Percentiles rank a stretch among this genome's conserved stretches.
Conservation (phyloP, 2,329 filamentous ascomycete genomes). For the Sordariomycetes sp. region DNA sequence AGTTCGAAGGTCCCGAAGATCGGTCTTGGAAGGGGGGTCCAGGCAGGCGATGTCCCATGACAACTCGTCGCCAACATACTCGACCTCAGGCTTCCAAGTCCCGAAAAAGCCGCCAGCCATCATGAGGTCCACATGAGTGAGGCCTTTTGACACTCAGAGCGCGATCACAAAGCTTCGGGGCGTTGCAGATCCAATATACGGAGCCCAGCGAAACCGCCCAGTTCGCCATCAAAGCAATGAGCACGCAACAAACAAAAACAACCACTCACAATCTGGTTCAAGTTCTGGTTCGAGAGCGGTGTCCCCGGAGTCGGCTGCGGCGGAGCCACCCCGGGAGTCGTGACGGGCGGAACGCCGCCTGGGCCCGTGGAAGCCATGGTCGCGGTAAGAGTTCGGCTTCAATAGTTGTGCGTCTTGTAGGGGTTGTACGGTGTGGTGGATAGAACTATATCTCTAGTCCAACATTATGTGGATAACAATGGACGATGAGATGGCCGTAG, state of each 20-base stretch:
- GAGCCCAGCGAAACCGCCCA: neutral
- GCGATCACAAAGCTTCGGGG: too few relatives aligned
- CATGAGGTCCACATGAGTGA: too few relatives aligned
- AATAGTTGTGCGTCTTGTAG: neutral
- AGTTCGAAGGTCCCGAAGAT: too few relatives aligned
- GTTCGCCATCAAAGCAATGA: neutral
- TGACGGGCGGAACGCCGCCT: slow-evolving; percentile 16
- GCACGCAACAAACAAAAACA: neutral
- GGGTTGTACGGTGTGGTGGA: neutral
- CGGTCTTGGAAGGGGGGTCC: too few relatives aligned
- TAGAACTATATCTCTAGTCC: neutral
- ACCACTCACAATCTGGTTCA: slow-evolving; percentile 85
- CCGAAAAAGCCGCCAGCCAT: too few relatives aligned
- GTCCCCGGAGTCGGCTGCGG: slow-evolving; percentile 14
- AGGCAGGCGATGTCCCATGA: too few relatives aligned
- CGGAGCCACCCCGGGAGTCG: slow-evolving; percentile 8
- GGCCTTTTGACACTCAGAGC: too few relatives aligned
- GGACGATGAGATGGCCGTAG: neutral
- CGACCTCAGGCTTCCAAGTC: too few relatives aligned
- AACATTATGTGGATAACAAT: neutral
- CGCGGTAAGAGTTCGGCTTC: neutral
- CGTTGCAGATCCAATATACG: neutral
- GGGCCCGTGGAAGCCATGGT: slow-evolving; percentile 11
- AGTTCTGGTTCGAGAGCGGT: slow-evolving; percentile 68
- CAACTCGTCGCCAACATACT: too few relatives aligned